Base-by-base conservation (phyloP, 192 early-diverging fungal species). In the Linnemannia hyalina region DNA sequence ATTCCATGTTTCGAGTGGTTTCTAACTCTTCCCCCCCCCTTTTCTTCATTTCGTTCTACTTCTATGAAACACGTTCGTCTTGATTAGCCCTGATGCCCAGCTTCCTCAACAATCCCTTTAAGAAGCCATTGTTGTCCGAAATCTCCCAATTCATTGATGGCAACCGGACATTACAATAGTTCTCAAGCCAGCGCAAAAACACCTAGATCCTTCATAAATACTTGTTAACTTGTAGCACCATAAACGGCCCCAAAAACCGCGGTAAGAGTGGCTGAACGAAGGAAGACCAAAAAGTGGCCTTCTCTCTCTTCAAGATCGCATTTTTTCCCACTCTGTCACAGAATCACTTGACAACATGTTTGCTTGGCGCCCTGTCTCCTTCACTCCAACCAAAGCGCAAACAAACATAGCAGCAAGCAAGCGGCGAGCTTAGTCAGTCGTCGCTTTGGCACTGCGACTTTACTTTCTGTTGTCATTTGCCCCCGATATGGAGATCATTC, bases 141-240 rank as follows among this genome's bases (percentile, higher is more conserved):
- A 75, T 85, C 15, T 73, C 78, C n/a, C 83, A 80, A 20, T 77
- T 85, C 75, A 80, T 85, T 4, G 78, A 80, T 26, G 57, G 82
- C 8, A 47, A 68, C 75, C 70, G 13, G 26, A 65, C n/a, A 9
- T 32, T 11, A 11, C 60, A 29, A 23, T 65, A 77, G 23, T n/a
- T 29, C 32, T 47, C n/a, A 35, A 40, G 18, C n/a, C 1, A 20
- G 9, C 15, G 10, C 41, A 1, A 29, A 22, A 73, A 26, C 72
- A 26, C 1, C 23, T 42, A 32, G 60, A 65, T 10, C 7, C 13
- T 13, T 65, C n/a, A 26, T 57, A 57, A 23, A 57, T 26, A 15
- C 32, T 22, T 20, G 18, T 52, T 16, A 3, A 5, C 16, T 18
- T 46, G 44, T 46, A 46, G 8, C 42, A 3, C 13, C 44, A 46